Conservation (phyloP, 208 protist genomes). For the Trichomonas vaginalis region DNA sequence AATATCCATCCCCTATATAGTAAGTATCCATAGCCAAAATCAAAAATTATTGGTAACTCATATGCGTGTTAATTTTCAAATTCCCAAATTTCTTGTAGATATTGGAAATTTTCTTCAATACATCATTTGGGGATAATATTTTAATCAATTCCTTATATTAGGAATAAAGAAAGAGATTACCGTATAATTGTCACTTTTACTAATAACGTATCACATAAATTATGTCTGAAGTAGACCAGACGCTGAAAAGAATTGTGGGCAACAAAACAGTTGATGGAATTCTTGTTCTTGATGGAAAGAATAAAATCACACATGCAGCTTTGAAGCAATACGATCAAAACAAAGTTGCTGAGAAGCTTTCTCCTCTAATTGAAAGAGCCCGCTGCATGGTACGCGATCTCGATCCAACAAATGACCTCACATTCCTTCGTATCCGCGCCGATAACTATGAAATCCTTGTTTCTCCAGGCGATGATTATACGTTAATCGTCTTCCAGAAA, state of each 20-base stretch:
- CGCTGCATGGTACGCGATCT: background rate
- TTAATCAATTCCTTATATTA: no score
- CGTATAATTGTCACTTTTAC: background rate
- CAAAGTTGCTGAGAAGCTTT: background rate
- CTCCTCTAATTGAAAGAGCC: background rate
- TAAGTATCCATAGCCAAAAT: no score
- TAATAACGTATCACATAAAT: background rate
- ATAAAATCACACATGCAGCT: background rate
- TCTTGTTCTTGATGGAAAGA: background rate
- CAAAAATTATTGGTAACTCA: no score
- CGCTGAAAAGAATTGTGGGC: background rate
- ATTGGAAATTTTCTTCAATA: no score
- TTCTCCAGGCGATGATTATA: background rate
- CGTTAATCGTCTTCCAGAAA: background rate
- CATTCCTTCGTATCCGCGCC: background rate
- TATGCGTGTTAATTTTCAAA: no score
- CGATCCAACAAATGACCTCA: background rate
- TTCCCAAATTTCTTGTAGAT: no score
- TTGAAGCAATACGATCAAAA: background rate
- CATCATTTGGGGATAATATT: no score
- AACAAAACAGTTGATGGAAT: background rate
- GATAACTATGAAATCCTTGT: constrained; percentile 6
- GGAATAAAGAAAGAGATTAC: no score
- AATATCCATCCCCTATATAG: no score
- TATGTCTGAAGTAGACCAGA: constrained; percentile 4